Evolutionary conservation across 2,329 filamentous ascomycete genomes (phyloP), one percentile per base, ranked within the genome.

Genomic region (Aspergillus transmontanensis): DNA sequence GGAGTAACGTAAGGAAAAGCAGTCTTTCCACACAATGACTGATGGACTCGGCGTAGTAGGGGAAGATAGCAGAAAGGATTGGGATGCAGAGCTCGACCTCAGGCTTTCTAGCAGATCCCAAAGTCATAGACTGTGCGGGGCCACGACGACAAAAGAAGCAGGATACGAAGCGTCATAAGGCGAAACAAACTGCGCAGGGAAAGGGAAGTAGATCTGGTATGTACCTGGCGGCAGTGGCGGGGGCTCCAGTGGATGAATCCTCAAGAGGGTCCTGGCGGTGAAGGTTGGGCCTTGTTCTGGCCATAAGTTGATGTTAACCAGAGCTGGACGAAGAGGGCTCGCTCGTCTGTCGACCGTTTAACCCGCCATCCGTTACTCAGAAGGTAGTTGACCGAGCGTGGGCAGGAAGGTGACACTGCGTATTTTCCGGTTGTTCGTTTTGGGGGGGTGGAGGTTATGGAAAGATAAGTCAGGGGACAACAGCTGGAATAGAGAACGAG

Each of bases 221-320:
- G 69, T 79, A 80, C 78, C 78, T 80, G 65, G 72, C 64, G 66
- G 69, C 69, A 66, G 73, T 65, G 64, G 72, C 63, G 63, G 70
- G 64, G 68, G 69, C 63, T 71, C 72, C 72, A 72, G 75, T 68
- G 66, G 75, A 71, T 73, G 75, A 71, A 73, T 78, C 76, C 75
- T 80, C 76, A 70, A 75, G 72, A 72, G 74, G 74, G 76, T 78
- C 76, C 76, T 80, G 78, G 71, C 75, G 76, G 72, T 77, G 75
- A 76, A 72, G 69, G 74, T 75, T 76, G 73, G 77, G 75, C 76
- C 75, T 79, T 79, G 77, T 78, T 72, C 77, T 80, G 77, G 79
- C 79, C 80, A 82, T 81, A 80, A 76, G 78, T 80, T 75, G 71
- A 71, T 70, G 74, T 65, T 74, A 72, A 64, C 57, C 65, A 69